Conservation (phyloP, 108 stramenopile genomes). For the Pseudonitzschia multistriata region DNA sequence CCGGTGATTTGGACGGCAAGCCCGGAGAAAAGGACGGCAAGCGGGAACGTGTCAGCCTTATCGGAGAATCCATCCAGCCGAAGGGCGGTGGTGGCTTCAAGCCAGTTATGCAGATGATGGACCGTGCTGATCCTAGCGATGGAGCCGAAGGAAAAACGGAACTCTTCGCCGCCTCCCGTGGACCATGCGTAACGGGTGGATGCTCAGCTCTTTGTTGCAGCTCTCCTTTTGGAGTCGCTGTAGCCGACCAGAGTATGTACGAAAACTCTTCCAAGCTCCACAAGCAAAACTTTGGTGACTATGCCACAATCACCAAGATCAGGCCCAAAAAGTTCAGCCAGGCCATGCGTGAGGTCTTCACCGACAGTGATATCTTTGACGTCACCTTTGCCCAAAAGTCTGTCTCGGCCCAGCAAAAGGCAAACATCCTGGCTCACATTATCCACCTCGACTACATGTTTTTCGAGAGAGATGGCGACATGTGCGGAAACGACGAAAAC, state of each 20-base stretch:
- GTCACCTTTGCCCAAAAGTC: background rate
- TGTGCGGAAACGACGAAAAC: conserved; percentile 2
- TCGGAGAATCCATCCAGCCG: conserved; percentile 26
- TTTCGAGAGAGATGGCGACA: conserved; percentile 18
- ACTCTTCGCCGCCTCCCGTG: conserved; percentile 22
- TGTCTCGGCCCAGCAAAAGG: conserved; percentile 17
- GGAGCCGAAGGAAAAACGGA: background rate
- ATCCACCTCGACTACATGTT: conserved; percentile 22
- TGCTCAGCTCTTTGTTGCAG: conserved; percentile 43
- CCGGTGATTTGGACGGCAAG: conserved; percentile 12
- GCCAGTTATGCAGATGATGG: conserved; percentile 31
- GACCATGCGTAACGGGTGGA: conserved; percentile 39
- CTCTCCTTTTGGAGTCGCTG: conserved; percentile 20
- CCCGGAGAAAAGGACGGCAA: conserved; percentile 10
- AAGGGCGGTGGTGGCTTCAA: conserved; percentile 25
- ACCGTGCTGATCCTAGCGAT: conserved; percentile 13
- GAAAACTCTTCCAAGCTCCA: background rate
- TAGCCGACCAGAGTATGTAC: conserved; percentile 3
- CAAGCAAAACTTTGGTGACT: conserved; percentile 7
- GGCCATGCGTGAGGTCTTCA: conserved; percentile 14
- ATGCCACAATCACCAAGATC: conserved; percentile 15
- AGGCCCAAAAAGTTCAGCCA: conserved; percentile 11
- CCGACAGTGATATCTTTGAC: conserved; percentile 19
- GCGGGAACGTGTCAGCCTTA: conserved; percentile 10
- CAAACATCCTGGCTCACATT: conserved; percentile 15